These are phyloP conservation scores for Citrus sinensis DNA, from an alignment of 345 rosid species.

Conservation along the genomic window DNA sequence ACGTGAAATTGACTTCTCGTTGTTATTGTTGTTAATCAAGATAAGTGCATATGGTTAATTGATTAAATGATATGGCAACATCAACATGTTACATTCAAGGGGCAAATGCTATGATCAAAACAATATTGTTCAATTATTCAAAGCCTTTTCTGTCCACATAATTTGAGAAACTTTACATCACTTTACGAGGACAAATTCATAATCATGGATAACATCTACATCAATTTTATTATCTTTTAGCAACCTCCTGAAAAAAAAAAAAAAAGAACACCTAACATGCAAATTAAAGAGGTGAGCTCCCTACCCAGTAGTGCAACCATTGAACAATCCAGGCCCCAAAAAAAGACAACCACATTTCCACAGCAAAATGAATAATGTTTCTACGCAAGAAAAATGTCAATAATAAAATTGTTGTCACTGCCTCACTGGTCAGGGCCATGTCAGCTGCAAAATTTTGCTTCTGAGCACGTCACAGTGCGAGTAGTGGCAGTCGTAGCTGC, in stretches of 20 bases:
- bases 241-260: not conserved
- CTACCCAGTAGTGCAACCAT: not conserved
- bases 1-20: slow-evolving; percentile 20
- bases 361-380: too few species aligned
- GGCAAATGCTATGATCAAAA: not conserved
- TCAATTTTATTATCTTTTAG: not conserved
- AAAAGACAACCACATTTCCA: too few species aligned
- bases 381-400: too few species aligned
- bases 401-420: too few species aligned
- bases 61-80: not conserved
- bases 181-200: slow-evolving; percentile 9
- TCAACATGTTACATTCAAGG: not conserved
- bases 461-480: not conserved
- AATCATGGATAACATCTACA: not conserved
- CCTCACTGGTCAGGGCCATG: not conserved
- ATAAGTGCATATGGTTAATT: not conserved
- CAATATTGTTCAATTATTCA: not conserved
- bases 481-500: too few species aligned
- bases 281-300: slow-evolving; percentile 5
- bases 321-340: not conserved
- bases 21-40: not conserved
- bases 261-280: not conserved
- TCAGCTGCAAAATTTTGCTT: not conserved
- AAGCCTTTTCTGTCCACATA: not conserved
- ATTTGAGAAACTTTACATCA: slow-evolving; percentile 1